These are phyloP conservation scores for Saccharomycopsis sp. DNA, from an alignment of 805 yeast genomes.

Conservation along the genomic window DNA sequence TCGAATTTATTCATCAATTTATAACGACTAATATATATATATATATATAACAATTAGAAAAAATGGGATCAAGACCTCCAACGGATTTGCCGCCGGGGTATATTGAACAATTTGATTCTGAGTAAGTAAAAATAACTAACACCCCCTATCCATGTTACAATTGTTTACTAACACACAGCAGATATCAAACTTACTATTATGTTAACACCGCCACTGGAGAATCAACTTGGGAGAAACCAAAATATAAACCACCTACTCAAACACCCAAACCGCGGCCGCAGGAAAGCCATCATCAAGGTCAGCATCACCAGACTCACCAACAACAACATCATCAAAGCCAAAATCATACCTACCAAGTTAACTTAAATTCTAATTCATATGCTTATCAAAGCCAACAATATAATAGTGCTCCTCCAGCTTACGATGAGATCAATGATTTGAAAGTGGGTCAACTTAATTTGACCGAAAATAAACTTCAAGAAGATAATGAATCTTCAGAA, in stretches of 20 bases:
- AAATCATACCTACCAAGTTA: constrained; percentile 7
- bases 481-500: neutral
- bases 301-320: neutral
- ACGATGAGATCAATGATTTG: neutral
- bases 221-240: constrained; percentile 8
- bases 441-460: neutral
- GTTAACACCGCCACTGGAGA: constrained; percentile 7
- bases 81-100: neutral
- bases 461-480: too few species aligned
- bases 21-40: neutral
- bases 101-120: constrained; percentile 1
- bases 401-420: neutral
- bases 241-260: neutral
- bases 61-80: neutral
- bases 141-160: neutral
- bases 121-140: neutral
- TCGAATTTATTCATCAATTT: neutral
- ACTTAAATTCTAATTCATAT: constrained; percentile 16
- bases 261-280: neutral
- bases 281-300: neutral
- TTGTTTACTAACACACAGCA: neutral
- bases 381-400: neutral
- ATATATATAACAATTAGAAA: too few species aligned
- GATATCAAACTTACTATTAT: constrained; percentile 8
- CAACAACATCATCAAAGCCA: neutral